Evolutionary conservation across 2,329 filamentous ascomycete species (phyloP), one percentile per base, ranked within the genome.

Genomic region (Myrmaecium sp.): DNA sequence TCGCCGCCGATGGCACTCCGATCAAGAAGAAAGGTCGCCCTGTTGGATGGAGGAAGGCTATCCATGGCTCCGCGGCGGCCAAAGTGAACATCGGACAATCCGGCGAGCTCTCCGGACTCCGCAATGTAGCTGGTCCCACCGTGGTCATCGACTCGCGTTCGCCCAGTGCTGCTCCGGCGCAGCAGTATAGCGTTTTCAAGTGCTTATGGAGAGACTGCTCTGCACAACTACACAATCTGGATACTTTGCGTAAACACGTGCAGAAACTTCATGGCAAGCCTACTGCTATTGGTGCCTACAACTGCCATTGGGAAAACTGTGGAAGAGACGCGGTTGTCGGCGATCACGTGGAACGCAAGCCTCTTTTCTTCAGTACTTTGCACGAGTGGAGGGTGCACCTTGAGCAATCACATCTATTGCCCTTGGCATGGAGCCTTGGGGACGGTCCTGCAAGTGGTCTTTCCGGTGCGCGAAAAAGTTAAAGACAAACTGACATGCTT

Each of bases 211-310:
- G 58, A 27, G 45, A 49, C 2, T 77, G 72, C 41, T 44, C 47
- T 3, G 60, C 64, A 0, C 58, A 71, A 34, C 49, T 76, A 4
- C 71, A 76, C 44, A 75, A 74, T 36, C 44, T 74, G 9, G 59
- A 63, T 6, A 66, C 63, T 0, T 48, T 76, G 5, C 60, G 61
- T 33, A 66, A 64, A 30, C 72, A 77, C 41, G 46, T 72, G 5
- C 41, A 55, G 27, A 73, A 69, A 37, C 44, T 64, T 4, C 71
- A 76, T 37, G 47, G 52, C 13, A 48, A 46, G 22, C 35, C 43
- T 14, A 49, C 44, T 8, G 26, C 30, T 3, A 38, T 43, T 8
- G 49, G 52, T 14, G 44, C 46, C 12, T 49, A 52, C 21, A 45
- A 55, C 18, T 66, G 62, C 36, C 41, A 47, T 9, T 66, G 62